These are phyloP conservation scores for Fusarium zealandicum DNA, from an alignment of 2,329 filamentous ascomycete species.

Conservation along the genomic window DNA sequence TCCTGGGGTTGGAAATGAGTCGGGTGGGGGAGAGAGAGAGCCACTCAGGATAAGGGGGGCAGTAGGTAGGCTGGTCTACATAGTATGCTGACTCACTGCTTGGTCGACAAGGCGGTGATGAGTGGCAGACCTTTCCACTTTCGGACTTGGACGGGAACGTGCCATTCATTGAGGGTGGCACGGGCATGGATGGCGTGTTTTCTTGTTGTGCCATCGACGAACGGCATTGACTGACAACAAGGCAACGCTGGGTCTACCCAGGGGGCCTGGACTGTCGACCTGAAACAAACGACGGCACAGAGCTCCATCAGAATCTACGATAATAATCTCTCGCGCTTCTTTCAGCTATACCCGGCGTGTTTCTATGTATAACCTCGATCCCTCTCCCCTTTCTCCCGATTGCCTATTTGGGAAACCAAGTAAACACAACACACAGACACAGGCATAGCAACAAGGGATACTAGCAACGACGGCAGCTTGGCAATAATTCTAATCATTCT, in stretches of 20 bases:
- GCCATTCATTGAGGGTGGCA: too few species aligned
- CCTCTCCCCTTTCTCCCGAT: constrained; percentile 1
- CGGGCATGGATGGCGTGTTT: not conserved
- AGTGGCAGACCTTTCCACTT: constrained; percentile 7
- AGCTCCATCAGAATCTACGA: not conserved
- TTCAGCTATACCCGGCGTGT: not conserved
- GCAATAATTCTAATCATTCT: constrained; percentile 16
- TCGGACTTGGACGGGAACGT: not conserved
- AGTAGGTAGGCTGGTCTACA: not conserved
- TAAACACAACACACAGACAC: constrained; percentile 14
- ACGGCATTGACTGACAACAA: not conserved
- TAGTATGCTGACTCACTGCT: constrained; percentile 14
- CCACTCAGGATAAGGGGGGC: constrained; percentile 21
- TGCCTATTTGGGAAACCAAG: constrained; percentile 10
- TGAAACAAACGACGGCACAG: constrained; percentile 2
- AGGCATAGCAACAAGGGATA: constrained; percentile 4
- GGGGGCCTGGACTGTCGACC: not conserved
- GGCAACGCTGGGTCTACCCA: not conserved
- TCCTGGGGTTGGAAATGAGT: constrained; percentile 29
- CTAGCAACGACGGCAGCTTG: not conserved
- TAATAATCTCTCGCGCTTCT: not conserved
- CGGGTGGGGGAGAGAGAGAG: constrained; percentile 27
- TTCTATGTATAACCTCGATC: not conserved
- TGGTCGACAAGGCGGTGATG: constrained; percentile 3
- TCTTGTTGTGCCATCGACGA: not conserved